Conservation (phyloP, 768 basidiomycete species). For the Naganishia antarctica region DNA sequence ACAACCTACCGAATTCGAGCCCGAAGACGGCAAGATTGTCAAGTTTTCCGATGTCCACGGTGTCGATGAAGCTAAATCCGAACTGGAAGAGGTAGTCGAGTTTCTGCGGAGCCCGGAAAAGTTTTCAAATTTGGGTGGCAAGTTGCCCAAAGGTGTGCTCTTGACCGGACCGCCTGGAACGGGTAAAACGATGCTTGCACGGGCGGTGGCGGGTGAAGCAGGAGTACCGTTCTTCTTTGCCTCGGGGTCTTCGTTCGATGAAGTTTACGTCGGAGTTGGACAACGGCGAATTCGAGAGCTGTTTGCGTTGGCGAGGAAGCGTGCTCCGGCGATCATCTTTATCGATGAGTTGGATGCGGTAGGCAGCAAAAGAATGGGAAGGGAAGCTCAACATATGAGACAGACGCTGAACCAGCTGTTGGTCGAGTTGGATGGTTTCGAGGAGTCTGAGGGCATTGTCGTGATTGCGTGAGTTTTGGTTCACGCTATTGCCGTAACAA, state of each 20-base stretch:
- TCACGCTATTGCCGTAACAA: neutral
- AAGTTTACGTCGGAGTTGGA: constrained; percentile 65
- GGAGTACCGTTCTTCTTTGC: constrained; percentile 97
- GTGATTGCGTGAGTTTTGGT: constrained; percentile 72
- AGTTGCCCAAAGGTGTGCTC: constrained; percentile 86
- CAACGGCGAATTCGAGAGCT: constrained; percentile 93
- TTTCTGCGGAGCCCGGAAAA: constrained; percentile 89
- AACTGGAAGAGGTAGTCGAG: constrained; percentile 87
- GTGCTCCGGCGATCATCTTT: constrained; percentile 94
- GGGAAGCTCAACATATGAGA: constrained; percentile 49
- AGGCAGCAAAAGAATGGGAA: constrained; percentile 54
- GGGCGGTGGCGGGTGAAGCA: constrained; percentile 95
- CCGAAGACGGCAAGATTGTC: constrained; percentile 68
- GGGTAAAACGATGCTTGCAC: constrained; percentile 95
- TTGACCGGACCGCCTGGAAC: constrained; percentile 60
- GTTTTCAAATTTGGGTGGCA: constrained; percentile 87
- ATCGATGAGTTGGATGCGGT: constrained; percentile 95
- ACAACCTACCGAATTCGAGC: constrained; percentile 75
- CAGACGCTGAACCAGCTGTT: constrained; percentile 84
- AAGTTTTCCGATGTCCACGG: constrained; percentile 95
- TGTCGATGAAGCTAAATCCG: constrained; percentile 94
- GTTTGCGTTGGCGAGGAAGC: constrained; percentile 87
- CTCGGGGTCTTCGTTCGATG: constrained; percentile 93
- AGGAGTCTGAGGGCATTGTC: constrained; percentile 82
- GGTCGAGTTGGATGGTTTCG: constrained; percentile 96